phyloP scores from a whole-genome alignment of 2,329 filamentous ascomycete species.

The Waltergamsia citrina region DNA sequence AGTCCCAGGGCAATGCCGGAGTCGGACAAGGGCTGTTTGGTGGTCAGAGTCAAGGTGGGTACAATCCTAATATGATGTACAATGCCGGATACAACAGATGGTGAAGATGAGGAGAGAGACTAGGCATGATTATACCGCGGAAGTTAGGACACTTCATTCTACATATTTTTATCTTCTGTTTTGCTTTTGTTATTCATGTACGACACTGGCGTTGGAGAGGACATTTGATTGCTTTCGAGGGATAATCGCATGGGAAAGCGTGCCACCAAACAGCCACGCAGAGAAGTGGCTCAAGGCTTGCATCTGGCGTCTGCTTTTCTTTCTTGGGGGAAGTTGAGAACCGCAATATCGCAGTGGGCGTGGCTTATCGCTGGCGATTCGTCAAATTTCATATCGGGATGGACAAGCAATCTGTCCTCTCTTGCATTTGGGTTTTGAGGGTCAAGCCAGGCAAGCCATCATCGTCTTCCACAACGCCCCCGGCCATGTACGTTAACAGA shows the following conservation, averaged over 20 bases:
- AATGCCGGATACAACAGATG: conserved; percentile 29
- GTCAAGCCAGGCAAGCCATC: conserved; percentile 56
- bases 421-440: conserved; percentile 8
- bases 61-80: conserved; percentile 82
- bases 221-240: too few relatives aligned
- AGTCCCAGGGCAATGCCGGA: conserved; percentile 71
- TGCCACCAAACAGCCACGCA: not conserved
- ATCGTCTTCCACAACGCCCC: conserved; percentile 54
- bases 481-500: conserved; percentile 57
- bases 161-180: not conserved
- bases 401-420: not conserved
- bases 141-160: conserved; percentile 1
- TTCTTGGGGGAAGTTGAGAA: too few relatives aligned
- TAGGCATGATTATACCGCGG: not conserved
- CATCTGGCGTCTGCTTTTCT: not conserved
- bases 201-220: not conserved
- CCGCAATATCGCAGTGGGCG: too few relatives aligned
- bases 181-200: not conserved
- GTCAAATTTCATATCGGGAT: too few relatives aligned
- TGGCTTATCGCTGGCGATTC: too few relatives aligned
- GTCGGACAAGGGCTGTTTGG: conserved; percentile 84
- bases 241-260: not conserved
- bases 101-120: conserved; percentile 7
- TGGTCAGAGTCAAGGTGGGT: conserved; percentile 89
- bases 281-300: not conserved